These are phyloP conservation scores for Tephrocybe sp. DNA, from an alignment of 768 basidiomycete species.

Conservation along the genomic window DNA sequence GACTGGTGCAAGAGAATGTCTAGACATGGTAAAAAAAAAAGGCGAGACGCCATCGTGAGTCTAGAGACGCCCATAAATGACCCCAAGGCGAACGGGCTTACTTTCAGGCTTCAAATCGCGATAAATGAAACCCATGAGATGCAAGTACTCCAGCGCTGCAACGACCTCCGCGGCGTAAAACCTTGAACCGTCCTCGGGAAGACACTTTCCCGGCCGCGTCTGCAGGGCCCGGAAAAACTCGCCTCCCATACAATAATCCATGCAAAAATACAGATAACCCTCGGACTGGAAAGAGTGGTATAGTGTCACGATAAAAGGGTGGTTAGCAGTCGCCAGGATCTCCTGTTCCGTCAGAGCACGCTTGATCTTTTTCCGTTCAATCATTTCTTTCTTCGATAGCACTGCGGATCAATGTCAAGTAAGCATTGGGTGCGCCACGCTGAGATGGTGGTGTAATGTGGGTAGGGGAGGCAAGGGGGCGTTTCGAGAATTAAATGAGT, in stretches of 20 bases:
- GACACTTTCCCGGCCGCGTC: slow-evolving; percentile 93
- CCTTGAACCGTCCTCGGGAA: slow-evolving; percentile 90
- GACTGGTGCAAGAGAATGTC: slow-evolving; percentile 97
- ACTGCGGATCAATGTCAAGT: slow-evolving; percentile 56
- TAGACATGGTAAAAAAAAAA: slow-evolving; percentile 28
- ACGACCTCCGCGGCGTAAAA: slow-evolving; percentile 99
- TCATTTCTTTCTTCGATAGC: slow-evolving; percentile 98
- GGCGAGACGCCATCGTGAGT: neutral
- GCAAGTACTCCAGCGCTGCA: slow-evolving; percentile 95
- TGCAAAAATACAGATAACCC: slow-evolving; percentile 97
- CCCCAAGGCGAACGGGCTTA: slow-evolving; percentile 48
- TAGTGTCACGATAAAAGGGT: slow-evolving; percentile 98
- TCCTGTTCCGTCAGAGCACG: slow-evolving; percentile 98
- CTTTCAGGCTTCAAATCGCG: slow-evolving; percentile 99
- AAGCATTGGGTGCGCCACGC: slow-evolving; percentile 34
- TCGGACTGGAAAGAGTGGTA: slow-evolving; percentile 99
- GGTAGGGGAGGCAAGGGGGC: slow-evolving; percentile 12
- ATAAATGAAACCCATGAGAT: slow-evolving; percentile 99
- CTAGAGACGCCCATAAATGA: slow-evolving; percentile 8
- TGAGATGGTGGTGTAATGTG: slow-evolving; percentile 12
- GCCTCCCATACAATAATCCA: slow-evolving; percentile 99
- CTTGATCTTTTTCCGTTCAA: slow-evolving; percentile 99
- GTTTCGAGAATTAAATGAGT: slow-evolving; percentile 20
- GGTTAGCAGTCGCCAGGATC: slow-evolving; percentile 96
- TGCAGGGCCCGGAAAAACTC: slow-evolving; percentile 99